Evolutionary conservation across 176 grass and related monocot genomes (phyloP), one percentile per base, ranked within the genome.

Genomic region (Luzula sylvatica): DNA sequence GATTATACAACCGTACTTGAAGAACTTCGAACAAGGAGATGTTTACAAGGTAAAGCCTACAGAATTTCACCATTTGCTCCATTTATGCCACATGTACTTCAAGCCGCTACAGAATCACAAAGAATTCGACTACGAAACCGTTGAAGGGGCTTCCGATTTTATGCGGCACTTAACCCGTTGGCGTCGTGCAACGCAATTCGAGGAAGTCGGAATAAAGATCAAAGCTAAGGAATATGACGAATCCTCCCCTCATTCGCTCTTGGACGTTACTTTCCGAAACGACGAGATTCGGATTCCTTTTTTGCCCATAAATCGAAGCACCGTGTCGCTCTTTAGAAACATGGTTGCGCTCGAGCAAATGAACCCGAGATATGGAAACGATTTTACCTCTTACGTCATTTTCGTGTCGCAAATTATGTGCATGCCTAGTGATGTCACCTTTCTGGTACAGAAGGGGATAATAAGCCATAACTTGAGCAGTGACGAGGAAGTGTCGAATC

Each of bases 131-230:
- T 22, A 17, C 8, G 18, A 4, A 4, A 21, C 2, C 3, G 3
- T 20, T 11, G 17, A 51, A 51, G 17, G 47, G 21, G 4, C 8
- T 11, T 19, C 8, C 4, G 47, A 22, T 22, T 21, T 22, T 2
- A 19, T 11, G 3, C 21, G 47, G 8, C 16, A 51, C 17, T 19
- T 22, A 21, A 51, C 17, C 11, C 14, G 47, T 11, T 73, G 70
- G 58, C 54, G 5, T 21, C 42, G 42, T 9, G 56, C 59, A 3
- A 41, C 39, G 20, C 19, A 72, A 8, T 72, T 48, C 14, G 23
- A 72, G n/a, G 53, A 72, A 42, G 55, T 53, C 28, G 68, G 68
- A 47, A 50, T 61, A 58, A n/a, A n/a, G 24, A 51, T 73, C 60
- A 53, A 46, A 17, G 20, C 6, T 4, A 64, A 65, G 35, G 38